These are phyloP conservation scores for Telopea speciosissima DNA, from an alignment of 177 flowering plant genomes.

Conservation along the genomic window DNA sequence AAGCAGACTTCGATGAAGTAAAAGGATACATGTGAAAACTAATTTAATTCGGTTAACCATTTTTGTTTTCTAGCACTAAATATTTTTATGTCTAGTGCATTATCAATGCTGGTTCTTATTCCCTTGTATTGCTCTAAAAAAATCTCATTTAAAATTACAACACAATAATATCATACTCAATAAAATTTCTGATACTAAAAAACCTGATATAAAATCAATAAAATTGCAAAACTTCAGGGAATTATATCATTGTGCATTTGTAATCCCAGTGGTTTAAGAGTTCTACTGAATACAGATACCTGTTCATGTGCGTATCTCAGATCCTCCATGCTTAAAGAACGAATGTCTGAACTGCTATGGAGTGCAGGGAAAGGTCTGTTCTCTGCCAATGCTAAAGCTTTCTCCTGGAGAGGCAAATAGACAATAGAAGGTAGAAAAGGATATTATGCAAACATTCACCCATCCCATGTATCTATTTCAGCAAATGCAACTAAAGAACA, in stretches of 20 bases:
- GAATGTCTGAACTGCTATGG: constrained; percentile 56
- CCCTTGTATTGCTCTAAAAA: no score
- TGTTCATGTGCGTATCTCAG: constrained; percentile 85
- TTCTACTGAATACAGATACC: constrained; percentile 28
- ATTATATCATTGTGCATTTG: neutral
- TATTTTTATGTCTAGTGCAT: no score
- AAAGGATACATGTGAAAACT: no score
- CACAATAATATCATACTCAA: no score
- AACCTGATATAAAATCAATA: no score
- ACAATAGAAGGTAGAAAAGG: neutral
- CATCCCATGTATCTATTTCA: no score
- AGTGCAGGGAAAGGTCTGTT: constrained; percentile 48
- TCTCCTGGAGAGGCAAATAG: neutral
- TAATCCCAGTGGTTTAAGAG: neutral
- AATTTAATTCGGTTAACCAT: no score
- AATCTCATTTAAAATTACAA: no score
- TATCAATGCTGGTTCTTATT: no score
- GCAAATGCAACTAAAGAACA: neutral
- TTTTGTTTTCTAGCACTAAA: no score
- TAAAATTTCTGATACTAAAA: no score
- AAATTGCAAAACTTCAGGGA: neutral
- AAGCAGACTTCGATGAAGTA: no score
- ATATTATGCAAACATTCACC: neutral
- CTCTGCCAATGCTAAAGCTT: constrained; percentile 48
- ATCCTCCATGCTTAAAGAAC: constrained; percentile 70